Percentiles rank a stretch among this genome's conserved stretches.
Conservation (phyloP, 805 yeast genomes). For the Myxozyma vanderwaltii region DNA sequence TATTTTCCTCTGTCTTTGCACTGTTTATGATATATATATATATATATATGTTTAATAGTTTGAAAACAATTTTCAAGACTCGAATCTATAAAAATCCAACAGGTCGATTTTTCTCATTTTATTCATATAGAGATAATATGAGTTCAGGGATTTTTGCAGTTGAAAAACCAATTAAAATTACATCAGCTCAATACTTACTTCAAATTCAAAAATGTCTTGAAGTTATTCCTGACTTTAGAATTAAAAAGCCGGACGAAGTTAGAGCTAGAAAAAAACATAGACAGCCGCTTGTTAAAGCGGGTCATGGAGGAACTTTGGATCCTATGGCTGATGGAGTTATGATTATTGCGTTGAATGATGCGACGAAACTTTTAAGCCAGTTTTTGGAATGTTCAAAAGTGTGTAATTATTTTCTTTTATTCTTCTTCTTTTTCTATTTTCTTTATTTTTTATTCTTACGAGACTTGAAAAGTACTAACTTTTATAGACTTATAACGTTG, state of each 20-base stretch:
- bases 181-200: slow-evolving; percentile 74
- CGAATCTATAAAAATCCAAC: no score
- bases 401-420: no score
- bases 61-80: no score
- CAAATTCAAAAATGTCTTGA: slow-evolving; percentile 66
- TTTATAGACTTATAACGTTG: slow-evolving; percentile 60
- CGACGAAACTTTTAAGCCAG: slow-evolving; percentile 77
- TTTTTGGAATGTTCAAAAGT: slow-evolving; percentile 75
- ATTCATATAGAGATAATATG: neutral
- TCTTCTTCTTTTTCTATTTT: neutral
- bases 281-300: slow-evolving; percentile 68
- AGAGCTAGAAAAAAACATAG: slow-evolving; percentile 46
- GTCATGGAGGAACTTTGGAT: slow-evolving; percentile 98
- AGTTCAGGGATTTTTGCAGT: slow-evolving; percentile 96
- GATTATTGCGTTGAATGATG: slow-evolving; percentile 88
- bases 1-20: no score
- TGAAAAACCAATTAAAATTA: slow-evolving; percentile 81
- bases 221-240: slow-evolving; percentile 59
- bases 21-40: no score
- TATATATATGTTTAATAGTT: no score
- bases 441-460: no score
- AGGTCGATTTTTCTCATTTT: neutral
- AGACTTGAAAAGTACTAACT: neutral
- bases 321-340: slow-evolving; percentile 92
- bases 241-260: slow-evolving; percentile 53